phyloP scores from a whole-genome alignment of 805 yeast species.

The Grigorovia humatica region DNA sequence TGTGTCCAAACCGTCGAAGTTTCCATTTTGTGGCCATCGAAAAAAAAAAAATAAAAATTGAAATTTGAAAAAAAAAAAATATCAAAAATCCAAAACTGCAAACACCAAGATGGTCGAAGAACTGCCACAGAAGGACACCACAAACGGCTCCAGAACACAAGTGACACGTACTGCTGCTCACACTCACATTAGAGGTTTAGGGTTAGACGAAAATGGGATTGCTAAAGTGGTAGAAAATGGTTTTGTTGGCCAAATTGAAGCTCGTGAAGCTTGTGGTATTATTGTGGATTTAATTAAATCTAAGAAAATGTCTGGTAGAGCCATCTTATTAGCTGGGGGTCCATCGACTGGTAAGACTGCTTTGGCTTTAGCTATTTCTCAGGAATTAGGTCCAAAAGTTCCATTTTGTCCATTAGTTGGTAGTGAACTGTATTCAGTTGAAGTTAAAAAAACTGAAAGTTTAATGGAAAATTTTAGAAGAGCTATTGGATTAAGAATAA shows the following conservation, averaged over 20 bases:
- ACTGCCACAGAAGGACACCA: conserved; percentile 17
- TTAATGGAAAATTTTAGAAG: conserved; percentile 93
- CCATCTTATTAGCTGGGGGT: conserved; percentile 91
- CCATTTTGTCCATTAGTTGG: conserved; percentile 98
- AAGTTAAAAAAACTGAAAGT: conserved; percentile 92
- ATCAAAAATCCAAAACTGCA: conserved; percentile 31
- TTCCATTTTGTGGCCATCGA: background rate
- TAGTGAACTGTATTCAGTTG: conserved; percentile 88
- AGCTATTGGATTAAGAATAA: conserved; percentile 91
- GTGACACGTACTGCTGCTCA: conserved; percentile 77
- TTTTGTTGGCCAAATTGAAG: conserved; percentile 59
- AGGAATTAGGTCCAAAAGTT: conserved; percentile 91
- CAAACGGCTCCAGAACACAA: conserved; percentile 5
- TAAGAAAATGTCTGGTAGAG: conserved; percentile 89
- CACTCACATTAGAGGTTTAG: conserved; percentile 92
- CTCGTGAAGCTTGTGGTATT: conserved; percentile 89
- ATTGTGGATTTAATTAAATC: conserved; percentile 88
- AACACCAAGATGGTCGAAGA: conserved; percentile 48
- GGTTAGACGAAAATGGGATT: conserved; percentile 79
- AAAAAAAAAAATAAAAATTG: background rate
- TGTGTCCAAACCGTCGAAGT: background rate
- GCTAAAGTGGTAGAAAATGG: conserved; percentile 87
- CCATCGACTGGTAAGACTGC: conserved; percentile 99
- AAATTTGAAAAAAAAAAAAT: background rate
- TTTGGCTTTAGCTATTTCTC: conserved; percentile 88